Conservation (phyloP, 2,329 filamentous ascomycete species). For the Trichoderma oligosporum region DNA sequence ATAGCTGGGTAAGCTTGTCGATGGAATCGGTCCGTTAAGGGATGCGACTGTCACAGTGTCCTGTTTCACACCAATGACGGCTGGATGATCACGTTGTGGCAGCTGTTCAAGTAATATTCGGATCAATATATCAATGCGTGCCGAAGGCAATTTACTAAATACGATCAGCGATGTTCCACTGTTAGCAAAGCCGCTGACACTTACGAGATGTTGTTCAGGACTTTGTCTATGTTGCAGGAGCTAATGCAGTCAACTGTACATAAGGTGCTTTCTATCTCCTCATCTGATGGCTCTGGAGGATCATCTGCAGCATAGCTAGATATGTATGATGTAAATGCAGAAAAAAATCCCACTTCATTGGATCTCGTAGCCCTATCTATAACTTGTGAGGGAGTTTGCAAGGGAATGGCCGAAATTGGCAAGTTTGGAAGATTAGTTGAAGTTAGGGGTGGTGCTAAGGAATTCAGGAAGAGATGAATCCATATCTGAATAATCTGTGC, state of each 20-base stretch:
- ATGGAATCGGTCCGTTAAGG: constrained; percentile 45
- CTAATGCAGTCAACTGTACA: constrained; percentile 93
- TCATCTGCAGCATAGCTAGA: constrained; percentile 99
- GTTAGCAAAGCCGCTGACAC: constrained; percentile 30
- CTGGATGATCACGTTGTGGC: constrained; percentile 74
- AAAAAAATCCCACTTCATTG: constrained; percentile 81
- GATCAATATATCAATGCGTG: constrained; percentile 42
- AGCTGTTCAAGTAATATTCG: constrained; percentile 74
- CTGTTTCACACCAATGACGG: constrained; percentile 86
- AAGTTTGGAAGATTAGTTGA: constrained; percentile 59
- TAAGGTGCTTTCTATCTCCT: constrained; percentile 92
- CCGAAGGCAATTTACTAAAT: constrained; percentile 38
- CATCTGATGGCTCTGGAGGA: constrained; percentile 92
- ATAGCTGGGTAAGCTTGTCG: constrained; percentile 57
- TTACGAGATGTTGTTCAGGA: constrained; percentile 79
- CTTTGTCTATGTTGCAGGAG: constrained; percentile 76
- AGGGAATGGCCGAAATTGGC: constrained; percentile 74
- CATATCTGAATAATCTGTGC: constrained; percentile 80
- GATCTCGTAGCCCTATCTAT: constrained; percentile 81
- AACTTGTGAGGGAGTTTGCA: constrained; percentile 87
- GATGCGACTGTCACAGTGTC: constrained; percentile 65
- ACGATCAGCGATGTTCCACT: background rate
- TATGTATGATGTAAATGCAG: constrained; percentile 91
- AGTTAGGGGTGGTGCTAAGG: constrained; percentile 79
- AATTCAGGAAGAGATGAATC: constrained; percentile 94